Evolutionary conservation across 345 rosid species (phyloP).

Genomic region (Eucalyptus tenuipes): DNA sequence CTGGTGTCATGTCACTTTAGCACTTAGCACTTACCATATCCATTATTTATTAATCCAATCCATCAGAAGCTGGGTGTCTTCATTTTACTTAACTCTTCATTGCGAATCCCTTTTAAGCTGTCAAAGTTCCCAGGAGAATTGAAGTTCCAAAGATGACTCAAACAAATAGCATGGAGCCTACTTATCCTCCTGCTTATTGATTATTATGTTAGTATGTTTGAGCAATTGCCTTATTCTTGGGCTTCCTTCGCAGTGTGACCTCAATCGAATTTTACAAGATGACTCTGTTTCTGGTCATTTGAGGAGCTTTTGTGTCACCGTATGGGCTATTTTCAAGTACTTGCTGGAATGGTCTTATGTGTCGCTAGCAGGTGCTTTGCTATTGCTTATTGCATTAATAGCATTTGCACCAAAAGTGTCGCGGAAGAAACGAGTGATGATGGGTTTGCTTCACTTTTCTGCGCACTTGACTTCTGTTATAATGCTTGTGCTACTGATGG

Average conservation of each 20-base stretch:
- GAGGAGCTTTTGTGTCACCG: slow-evolving; percentile 72
- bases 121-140: neutral
- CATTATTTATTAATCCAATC: neutral
- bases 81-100: neutral
- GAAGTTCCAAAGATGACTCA: neutral
- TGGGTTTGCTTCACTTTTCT: slow-evolving; percentile 80
- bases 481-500: slow-evolving; percentile 86
- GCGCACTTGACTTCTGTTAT: slow-evolving; percentile 85
- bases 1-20: neutral
- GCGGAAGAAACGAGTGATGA: slow-evolving; percentile 54
- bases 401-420: slow-evolving; percentile 77
- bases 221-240: neutral
- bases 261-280: slow-evolving; percentile 66
- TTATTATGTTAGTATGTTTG: neutral
- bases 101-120: neutral
- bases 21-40: neutral
- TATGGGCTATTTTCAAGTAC: slow-evolving; percentile 48
- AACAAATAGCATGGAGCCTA: neutral
- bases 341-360: slow-evolving; percentile 60
- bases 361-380: slow-evolving; percentile 60
- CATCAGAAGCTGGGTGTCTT: neutral
- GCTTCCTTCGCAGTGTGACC: slow-evolving; percentile 61
- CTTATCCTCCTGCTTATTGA: neutral
- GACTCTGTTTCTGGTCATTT: slow-evolving; percentile 81
- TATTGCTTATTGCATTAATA: slow-evolving; percentile 53